Evolutionary conservation across 106 monocot species (phyloP).

Genomic region (Vanilla planifolia): DNA sequence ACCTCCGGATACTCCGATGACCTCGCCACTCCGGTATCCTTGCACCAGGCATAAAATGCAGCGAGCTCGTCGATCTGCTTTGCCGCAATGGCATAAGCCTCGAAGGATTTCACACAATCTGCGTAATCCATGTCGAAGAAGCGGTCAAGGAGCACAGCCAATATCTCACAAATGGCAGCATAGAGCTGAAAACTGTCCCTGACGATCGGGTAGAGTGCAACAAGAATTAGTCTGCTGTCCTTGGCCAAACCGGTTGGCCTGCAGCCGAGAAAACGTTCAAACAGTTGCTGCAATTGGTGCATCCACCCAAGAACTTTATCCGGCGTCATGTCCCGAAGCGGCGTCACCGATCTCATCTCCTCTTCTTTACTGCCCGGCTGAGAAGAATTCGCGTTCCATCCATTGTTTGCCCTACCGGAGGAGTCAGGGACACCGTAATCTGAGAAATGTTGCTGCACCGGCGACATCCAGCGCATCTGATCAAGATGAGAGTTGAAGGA

Average conservation of each 20-base stretch:
- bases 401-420: constrained; percentile 1
- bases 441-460: background rate
- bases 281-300: constrained; percentile 58
- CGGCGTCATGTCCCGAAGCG: constrained; percentile 46
- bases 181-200: constrained; percentile 83
- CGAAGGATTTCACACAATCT: constrained; percentile 73
- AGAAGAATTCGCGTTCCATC: constrained; percentile 8
- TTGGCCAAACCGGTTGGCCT: constrained; percentile 59
- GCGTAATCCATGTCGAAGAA: constrained; percentile 86
- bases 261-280: constrained; percentile 58
- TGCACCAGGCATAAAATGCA: constrained; percentile 73
- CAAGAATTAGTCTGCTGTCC: constrained; percentile 42
- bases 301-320: constrained; percentile 47
- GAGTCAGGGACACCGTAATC: constrained; percentile 18
- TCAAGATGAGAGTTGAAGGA: background rate
- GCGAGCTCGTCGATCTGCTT: constrained; percentile 89
- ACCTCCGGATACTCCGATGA: constrained; percentile 82
- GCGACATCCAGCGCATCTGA: background rate
- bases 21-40: constrained; percentile 63
- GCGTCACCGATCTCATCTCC: constrained; percentile 30
- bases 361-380: background rate
- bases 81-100: constrained; percentile 63
- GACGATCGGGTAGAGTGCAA: constrained; percentile 54
- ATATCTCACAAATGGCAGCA: constrained; percentile 63
- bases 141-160: constrained; percentile 59